phyloP scores from a whole-genome alignment of 192 early-diverging fungal species.

The Chytriomyces confervae region DNA sequence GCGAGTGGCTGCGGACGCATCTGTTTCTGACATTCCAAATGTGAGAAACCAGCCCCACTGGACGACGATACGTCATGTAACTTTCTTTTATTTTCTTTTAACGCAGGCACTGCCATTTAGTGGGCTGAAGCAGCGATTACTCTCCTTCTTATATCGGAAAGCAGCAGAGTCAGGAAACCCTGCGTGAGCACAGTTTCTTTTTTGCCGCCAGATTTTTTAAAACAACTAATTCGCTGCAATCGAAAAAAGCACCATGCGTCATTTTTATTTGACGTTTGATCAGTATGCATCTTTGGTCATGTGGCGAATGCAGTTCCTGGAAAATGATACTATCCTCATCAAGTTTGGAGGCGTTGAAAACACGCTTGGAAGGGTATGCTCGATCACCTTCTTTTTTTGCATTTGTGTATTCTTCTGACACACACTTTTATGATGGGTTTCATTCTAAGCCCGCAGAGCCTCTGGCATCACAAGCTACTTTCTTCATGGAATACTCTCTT shows the following conservation, averaged over 20 bases:
- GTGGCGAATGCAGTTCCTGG: constrained; percentile 75
- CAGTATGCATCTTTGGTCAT: constrained; percentile 65
- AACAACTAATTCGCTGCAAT: background rate
- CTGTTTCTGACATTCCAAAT: no score
- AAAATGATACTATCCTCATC: constrained; percentile 63
- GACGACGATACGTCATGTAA: no score
- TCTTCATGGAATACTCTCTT: constrained; percentile 74
- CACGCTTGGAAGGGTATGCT: constrained; percentile 56
- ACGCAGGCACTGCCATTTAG: constrained; percentile 29
- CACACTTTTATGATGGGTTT: no score
- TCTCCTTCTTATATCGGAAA: constrained; percentile 67
- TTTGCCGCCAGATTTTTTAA: background rate
- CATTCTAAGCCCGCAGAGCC: no score
- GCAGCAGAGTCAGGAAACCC: constrained; percentile 55
- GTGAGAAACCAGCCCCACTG: no score
- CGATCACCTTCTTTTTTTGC: background rate
- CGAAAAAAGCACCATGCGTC: constrained; percentile 39
- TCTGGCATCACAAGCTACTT: constrained; percentile 48
- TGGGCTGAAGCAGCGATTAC: constrained; percentile 72
- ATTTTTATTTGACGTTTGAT: constrained; percentile 71
- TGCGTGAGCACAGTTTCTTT: constrained; percentile 27
- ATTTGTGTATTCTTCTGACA: no score
- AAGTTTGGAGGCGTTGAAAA: constrained; percentile 70
- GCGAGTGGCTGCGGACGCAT: no score
- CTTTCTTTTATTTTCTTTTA: no score